A percentile compares a stretch with the other conserved stretches of the same genome.
These are phyloP conservation scores for Cladosporium cucumerinum DNA, from an alignment of 2,329 filamentous ascomycete species.

Conservation along the genomic window DNA sequence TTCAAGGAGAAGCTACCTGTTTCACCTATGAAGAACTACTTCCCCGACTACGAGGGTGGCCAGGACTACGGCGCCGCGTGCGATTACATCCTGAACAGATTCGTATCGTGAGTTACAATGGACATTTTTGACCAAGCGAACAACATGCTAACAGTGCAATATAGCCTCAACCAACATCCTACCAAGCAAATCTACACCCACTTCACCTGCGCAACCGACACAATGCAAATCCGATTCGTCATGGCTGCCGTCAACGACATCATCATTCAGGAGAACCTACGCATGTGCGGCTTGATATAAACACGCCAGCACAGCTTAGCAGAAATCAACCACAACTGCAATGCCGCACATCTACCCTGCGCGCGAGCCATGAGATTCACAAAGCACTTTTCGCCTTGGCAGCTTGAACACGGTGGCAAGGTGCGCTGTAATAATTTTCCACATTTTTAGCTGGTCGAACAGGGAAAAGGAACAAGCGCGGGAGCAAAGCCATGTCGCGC, in stretches of 20 bases:
- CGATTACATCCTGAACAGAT: constrained; percentile 98
- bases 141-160: constrained; percentile 19
- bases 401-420: constrained; percentile 2
- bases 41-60: constrained; percentile 81
- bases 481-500: not conserved
- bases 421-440: constrained; percentile 14
- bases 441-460: constrained; percentile 12
- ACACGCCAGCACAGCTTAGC: not conserved
- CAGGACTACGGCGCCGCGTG: constrained; percentile 94
- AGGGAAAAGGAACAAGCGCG: not conserved
- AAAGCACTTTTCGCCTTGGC: not conserved
- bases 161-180: constrained; percentile 86
- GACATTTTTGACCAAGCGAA: not conserved
- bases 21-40: constrained; percentile 73
- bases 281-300: constrained; percentile 93
- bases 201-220: constrained; percentile 98
- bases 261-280: constrained; percentile 99
- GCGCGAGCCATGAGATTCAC: not conserved
- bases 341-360: not conserved
- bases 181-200: constrained; percentile 99
- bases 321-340: not conserved
- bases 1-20: constrained; percentile 73
- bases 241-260: constrained; percentile 99
- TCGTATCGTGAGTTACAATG: constrained; percentile 57
- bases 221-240: constrained; percentile 98